phyloP scores from a whole-genome alignment of 805 yeast species.

The Starmerella floricola region DNA sequence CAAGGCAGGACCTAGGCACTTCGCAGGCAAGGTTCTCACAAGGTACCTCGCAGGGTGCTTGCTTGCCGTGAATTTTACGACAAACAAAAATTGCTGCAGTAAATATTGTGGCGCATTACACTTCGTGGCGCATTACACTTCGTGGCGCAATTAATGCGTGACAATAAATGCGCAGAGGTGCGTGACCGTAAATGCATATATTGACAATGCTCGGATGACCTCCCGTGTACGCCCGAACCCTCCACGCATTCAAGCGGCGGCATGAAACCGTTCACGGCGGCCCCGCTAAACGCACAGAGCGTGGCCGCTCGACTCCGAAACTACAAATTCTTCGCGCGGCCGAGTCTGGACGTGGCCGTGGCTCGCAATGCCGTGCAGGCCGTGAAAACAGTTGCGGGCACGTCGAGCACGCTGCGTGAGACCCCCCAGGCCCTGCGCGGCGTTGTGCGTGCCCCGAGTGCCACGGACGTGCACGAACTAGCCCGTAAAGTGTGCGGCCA shows the following conservation, averaged over 20 bases:
- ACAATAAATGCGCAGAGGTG: too few species aligned
- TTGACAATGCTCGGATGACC: too few species aligned
- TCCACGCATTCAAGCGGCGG: background rate
- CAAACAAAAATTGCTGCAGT: too few species aligned
- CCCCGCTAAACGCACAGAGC: slow-evolving; percentile 14
- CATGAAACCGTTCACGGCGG: slow-evolving; percentile 14
- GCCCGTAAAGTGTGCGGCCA: slow-evolving; percentile 2
- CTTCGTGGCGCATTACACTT: too few species aligned
- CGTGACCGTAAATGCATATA: too few species aligned
- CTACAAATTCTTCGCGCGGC: slow-evolving; percentile 9
- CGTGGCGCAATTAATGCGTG: too few species aligned
- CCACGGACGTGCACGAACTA: background rate
- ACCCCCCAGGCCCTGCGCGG: background rate
- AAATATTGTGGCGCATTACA: too few species aligned
- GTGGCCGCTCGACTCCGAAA: slow-evolving; percentile 14
- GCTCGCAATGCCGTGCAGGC: slow-evolving; percentile 13
- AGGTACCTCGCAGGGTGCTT: too few species aligned
- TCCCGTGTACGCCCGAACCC: background rate
- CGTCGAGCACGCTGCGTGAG: background rate
- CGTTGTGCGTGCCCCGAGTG: background rate
- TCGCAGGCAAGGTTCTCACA: too few species aligned
- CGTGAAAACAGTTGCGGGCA: slow-evolving; percentile 5
- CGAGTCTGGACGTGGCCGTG: slow-evolving; percentile 2
- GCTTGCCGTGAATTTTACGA: too few species aligned
- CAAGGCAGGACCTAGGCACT: too few species aligned